phyloP scores from a whole-genome alignment of 148 eudicot species.

The Talinum fruticosum region DNA sequence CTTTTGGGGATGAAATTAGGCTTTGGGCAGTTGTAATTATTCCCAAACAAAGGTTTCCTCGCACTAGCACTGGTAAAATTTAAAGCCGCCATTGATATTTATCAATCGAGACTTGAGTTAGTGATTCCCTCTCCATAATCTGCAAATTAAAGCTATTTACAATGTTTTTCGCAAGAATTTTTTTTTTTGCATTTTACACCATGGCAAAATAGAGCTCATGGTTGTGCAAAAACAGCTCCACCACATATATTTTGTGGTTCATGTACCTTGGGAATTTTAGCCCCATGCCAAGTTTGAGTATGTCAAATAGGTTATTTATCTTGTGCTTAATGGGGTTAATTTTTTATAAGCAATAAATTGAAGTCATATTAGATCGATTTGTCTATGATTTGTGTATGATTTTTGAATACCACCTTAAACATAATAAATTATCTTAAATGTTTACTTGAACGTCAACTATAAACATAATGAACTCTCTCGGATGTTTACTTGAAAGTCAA shows the following conservation, averaged over 20 bases:
- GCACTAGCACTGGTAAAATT: constrained; percentile 23
- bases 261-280: background rate
- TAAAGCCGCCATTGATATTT: constrained; percentile 34
- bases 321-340: too few relatives aligned
- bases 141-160: constrained; percentile 12
- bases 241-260: constrained; percentile 29
- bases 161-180: background rate
- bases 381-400: too few relatives aligned
- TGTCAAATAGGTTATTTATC: background rate
- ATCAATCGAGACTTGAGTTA: constrained; percentile 3
- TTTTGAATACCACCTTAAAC: too few relatives aligned
- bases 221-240: background rate
- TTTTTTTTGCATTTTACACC: background rate
- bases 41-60: constrained; percentile 20
- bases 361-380: too few relatives aligned
- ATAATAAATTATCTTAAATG: too few relatives aligned
- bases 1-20: background rate
- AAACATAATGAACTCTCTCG: too few relatives aligned
- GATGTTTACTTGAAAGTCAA: too few relatives aligned
- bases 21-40: constrained; percentile 9
- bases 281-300: background rate
- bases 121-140: constrained; percentile 13
- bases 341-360: too few relatives aligned
- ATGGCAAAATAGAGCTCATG: background rate
- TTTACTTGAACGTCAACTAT: too few relatives aligned